Base-by-base conservation (phyloP, 352 stramenopile genomes). In the Phytophthora palmivora region DNA sequence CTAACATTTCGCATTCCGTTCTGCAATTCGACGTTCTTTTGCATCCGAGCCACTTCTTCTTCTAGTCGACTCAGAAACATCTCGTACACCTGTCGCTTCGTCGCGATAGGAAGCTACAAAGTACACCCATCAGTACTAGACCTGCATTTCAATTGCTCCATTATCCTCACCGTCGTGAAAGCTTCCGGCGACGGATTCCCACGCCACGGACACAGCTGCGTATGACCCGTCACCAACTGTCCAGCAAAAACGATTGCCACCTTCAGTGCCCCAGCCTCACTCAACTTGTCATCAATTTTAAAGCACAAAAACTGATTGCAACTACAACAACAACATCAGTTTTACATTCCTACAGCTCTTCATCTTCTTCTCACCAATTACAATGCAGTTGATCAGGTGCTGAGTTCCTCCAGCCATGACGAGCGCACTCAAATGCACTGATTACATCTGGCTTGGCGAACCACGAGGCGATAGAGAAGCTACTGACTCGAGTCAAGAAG, bases 401-500 rank as follows among this genome's bases (percentile, higher is more conserved):
- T 5, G 61, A 72, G 56, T 91, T 87, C 16, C 30, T 52, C 79
- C 79, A 91, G 12, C 82, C 82, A 54, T 79, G 54, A 24, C 78
- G 79, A 49, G 79, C 76, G 42, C 78, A 86, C 28, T 59, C 70
- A 19, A 89, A 75, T 9, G 63, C 64, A 26, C 48, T 75, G 52
- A 91, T 81, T 11, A 30, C 24, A 1, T 65, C 62, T 26, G 79
- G 82, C 39, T 91, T 91, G 15, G 78, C 82, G 28, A 88, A 88
- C 82, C 82, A 91, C 34, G 65, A 80, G 33, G 46, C 76, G 41
- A 85, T 79, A 21, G 54, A 63, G 55, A 88, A 91, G 45, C 59
- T 89, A 46, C 65, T 64, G 16, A 86, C 74, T 58, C 82, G 82
- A 10, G 28, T 21, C 32, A 86, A 34, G 57, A 91, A 91, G 36